phyloP scores from a whole-genome alignment of 2,329 filamentous ascomycete genomes.

The Xylariaceae sp. region DNA sequence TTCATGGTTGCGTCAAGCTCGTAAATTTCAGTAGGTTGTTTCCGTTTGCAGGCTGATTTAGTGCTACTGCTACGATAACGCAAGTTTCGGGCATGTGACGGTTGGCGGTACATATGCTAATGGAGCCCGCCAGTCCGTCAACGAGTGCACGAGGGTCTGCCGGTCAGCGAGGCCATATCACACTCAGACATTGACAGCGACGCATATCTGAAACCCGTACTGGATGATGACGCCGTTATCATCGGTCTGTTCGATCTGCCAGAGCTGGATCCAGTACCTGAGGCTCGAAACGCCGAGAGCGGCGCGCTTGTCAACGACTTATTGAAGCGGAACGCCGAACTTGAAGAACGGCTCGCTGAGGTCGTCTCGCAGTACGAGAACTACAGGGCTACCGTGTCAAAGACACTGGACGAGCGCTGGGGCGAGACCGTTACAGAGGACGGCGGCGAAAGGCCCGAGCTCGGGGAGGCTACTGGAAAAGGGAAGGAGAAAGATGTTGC shows the following conservation, averaged over 20 bases:
- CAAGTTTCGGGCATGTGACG: too few species aligned
- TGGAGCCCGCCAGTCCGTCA: slow-evolving; percentile 38
- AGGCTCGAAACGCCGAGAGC: slow-evolving; percentile 18
- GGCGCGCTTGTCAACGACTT: slow-evolving; percentile 34
- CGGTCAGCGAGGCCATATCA: slow-evolving; percentile 54
- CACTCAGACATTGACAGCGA: slow-evolving; percentile 67
- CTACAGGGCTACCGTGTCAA: slow-evolving; percentile 60
- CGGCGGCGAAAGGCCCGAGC: slow-evolving; percentile 24
- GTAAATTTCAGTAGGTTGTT: slow-evolving; percentile 57
- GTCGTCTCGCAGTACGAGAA: slow-evolving; percentile 58
- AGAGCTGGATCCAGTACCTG: slow-evolving; percentile 31
- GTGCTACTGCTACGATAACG: too few species aligned
- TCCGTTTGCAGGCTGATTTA: too few species aligned
- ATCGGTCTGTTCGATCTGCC: slow-evolving; percentile 79
- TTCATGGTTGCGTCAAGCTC: slow-evolving; percentile 67
- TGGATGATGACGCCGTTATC: slow-evolving; percentile 85
- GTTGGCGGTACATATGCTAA: too few species aligned
- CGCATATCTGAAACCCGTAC: slow-evolving; percentile 71
- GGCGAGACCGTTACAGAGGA: slow-evolving; percentile 44
- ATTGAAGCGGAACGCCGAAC: slow-evolving; percentile 45
- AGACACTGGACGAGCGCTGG: slow-evolving; percentile 62
- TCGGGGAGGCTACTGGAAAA: slow-evolving; percentile 24
- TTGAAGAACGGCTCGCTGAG: slow-evolving; percentile 56
- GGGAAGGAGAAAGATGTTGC: slow-evolving; percentile 24
- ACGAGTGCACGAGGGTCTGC: slow-evolving; percentile 38